Evolutionary conservation across 2,329 filamentous ascomycete genomes (phyloP).

Genomic region (Colletotrichum truncatum): DNA sequence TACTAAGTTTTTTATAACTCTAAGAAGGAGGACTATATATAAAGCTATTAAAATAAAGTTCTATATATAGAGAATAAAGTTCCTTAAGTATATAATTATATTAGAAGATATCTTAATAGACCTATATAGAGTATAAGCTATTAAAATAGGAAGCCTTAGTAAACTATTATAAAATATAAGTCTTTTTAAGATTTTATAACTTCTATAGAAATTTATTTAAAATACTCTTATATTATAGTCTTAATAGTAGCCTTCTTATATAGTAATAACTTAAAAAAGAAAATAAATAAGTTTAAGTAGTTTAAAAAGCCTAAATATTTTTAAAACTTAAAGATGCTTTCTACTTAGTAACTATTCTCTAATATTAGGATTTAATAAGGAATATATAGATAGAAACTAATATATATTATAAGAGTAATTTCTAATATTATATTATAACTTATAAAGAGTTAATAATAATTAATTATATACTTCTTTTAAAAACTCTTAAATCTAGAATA

Average conservation of each 20-base stretch:
- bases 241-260: not conserved
- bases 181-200: not conserved
- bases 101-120: not conserved
- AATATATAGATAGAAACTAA: not conserved
- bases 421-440: no score
- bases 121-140: not conserved
- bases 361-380: not conserved
- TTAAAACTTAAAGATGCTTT: not conserved
- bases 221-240: not conserved
- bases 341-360: not conserved
- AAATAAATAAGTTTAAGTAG: not conserved
- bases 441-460: no score
- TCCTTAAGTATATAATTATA: not conserved
- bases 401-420: no score
- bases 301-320: not conserved
- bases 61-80: not conserved
- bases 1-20: not conserved
- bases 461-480: not conserved
- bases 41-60: not conserved
- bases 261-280: not conserved
- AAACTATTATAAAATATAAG: not conserved
- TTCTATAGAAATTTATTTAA: not conserved
- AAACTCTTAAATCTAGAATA: not conserved
- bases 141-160: not conserved
- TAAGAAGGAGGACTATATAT: not conserved